A percentile compares a stretch with the other conserved stretches of the same genome.
Conservation (phyloP, 2,329 filamentous ascomycete genomes). For the Zarea fungicola region DNA sequence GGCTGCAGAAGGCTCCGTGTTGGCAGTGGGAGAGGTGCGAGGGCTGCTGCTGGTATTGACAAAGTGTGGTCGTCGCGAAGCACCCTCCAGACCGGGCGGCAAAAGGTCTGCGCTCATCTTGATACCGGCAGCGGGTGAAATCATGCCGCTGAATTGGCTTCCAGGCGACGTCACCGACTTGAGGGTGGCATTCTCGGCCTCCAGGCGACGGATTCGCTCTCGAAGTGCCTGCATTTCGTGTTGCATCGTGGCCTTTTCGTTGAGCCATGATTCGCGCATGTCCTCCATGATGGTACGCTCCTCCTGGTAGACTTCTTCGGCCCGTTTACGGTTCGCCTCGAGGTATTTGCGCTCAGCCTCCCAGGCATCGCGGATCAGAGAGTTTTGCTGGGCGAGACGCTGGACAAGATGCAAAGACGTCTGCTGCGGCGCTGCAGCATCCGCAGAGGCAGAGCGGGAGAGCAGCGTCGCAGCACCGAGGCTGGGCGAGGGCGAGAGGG, state of each 20-base stretch:
- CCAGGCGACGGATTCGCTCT: slow-evolving; percentile 31
- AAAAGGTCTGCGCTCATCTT: slow-evolving; percentile 19
- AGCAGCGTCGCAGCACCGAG: slow-evolving; percentile 20
- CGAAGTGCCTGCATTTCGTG: slow-evolving; percentile 37
- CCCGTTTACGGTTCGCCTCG: slow-evolving; percentile 48
- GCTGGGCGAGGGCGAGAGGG: slow-evolving; percentile 13
- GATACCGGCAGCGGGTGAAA: slow-evolving; percentile 17
- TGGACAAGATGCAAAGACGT: slow-evolving; percentile 33
- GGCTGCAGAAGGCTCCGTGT: slow-evolving; percentile 32
- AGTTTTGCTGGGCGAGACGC: slow-evolving; percentile 38
- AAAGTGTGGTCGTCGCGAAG: slow-evolving; percentile 31
- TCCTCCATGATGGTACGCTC: slow-evolving; percentile 50
- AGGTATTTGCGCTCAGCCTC: slow-evolving; percentile 49
- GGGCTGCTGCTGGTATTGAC: slow-evolving; percentile 27
- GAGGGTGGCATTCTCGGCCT: slow-evolving; percentile 32
- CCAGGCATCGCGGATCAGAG: slow-evolving; percentile 43
- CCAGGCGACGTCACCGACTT: slow-evolving; percentile 25
- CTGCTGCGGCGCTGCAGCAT: slow-evolving; percentile 21
- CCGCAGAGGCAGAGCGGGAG: slow-evolving; percentile 24
- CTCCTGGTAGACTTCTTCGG: slow-evolving; percentile 51
- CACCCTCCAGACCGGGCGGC: slow-evolving; percentile 30
- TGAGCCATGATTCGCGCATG: slow-evolving; percentile 41
- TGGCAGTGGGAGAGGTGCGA: slow-evolving; percentile 28
- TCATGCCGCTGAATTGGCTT: slow-evolving; percentile 25
- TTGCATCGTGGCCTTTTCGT: slow-evolving; percentile 37